Base-by-base conservation (phyloP, 768 basidiomycete species). In the Galerina sulciceps region DNA sequence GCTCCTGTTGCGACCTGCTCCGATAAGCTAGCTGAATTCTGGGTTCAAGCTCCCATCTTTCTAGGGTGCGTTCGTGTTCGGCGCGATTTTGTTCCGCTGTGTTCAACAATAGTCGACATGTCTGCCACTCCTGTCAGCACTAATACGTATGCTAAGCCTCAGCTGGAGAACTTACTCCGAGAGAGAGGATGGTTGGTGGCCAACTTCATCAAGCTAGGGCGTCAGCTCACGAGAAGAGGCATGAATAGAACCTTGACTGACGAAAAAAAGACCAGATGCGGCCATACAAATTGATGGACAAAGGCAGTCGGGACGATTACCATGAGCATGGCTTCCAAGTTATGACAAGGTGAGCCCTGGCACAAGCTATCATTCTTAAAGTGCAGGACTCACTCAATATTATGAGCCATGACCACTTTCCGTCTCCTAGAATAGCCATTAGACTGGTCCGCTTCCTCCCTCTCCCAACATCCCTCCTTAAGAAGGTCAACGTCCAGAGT, bases 191-290 rank as follows among this genome's bases (percentile, higher is more conserved):
- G 34, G 59, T 52, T 22, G 48, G 45, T n/a, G 54, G 59, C 59
- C 59, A 60, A 31, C 59, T 60, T 37, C 20, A 37, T 31, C 26
- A 14, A 45, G n/a, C 9, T 20, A 46, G 42, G 34, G 17, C 36
- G 45, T 44, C 37, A 58, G 42, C n/a, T 42, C 35, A 23, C 26
- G 23, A 42, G 45, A 10, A 17, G 35, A 4, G 13, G 48, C 20
- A 20, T 15, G 36, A 37, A 11, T 23, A 20, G 46, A n/a, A 22
- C 5, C 6, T n/a, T 15, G 5, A 35, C 59, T 51, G 37, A 60
- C 59, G 59, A 56, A 53, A 55, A 60, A 10, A 60, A 14, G 18
- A 31, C 8, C 26, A 60, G 18, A 50, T 60, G 48, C 10, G 59
- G 54, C 20, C 35, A 10, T 10, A 40, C 37, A 23, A 46, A 38